These are phyloP conservation scores for Tuber brumale DNA, from an alignment of 495 filamentous ascomycete genomes.

Conservation along the genomic window DNA sequence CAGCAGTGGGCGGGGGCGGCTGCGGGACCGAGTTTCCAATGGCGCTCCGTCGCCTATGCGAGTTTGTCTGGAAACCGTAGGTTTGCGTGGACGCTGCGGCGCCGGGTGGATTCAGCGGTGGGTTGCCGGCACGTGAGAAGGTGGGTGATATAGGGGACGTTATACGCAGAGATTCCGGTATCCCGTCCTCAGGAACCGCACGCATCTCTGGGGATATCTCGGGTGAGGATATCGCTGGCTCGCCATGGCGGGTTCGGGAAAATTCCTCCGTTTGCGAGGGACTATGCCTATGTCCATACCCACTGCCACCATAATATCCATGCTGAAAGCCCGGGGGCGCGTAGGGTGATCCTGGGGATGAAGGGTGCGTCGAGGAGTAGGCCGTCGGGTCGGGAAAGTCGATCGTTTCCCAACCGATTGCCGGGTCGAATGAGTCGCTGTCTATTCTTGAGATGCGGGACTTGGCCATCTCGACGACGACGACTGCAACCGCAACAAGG, in stretches of 20 bases:
- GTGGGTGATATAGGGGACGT: conserved; percentile 20
- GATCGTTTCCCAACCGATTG: conserved; percentile 18
- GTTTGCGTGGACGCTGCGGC: conserved; percentile 1
- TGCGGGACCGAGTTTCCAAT: background rate
- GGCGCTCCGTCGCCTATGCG: background rate
- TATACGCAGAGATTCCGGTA: conserved; percentile 9
- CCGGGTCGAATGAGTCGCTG: conserved; percentile 22
- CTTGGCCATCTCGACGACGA: conserved; percentile 12
- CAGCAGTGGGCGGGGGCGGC: background rate
- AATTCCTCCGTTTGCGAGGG: background rate
- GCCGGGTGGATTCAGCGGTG: background rate
- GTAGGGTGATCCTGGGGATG: conserved; percentile 4
- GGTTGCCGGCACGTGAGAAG: background rate
- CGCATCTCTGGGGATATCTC: conserved; percentile 24
- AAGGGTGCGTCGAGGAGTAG: conserved; percentile 8
- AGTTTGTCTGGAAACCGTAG: background rate
- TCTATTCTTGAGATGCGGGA: conserved; percentile 31
- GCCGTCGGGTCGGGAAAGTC: conserved; percentile 14
- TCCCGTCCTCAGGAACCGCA: conserved; percentile 12
- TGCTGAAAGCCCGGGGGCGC: conserved; percentile 9
- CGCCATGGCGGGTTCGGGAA: conserved; percentile 12
- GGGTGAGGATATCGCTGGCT: conserved; percentile 12
- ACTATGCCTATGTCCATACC: background rate
- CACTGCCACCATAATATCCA: background rate
- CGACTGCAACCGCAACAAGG: background rate